These are phyloP conservation scores for Ascochyta pisi DNA, from an alignment of 2,329 filamentous ascomycete species.

Conservation along the genomic window DNA sequence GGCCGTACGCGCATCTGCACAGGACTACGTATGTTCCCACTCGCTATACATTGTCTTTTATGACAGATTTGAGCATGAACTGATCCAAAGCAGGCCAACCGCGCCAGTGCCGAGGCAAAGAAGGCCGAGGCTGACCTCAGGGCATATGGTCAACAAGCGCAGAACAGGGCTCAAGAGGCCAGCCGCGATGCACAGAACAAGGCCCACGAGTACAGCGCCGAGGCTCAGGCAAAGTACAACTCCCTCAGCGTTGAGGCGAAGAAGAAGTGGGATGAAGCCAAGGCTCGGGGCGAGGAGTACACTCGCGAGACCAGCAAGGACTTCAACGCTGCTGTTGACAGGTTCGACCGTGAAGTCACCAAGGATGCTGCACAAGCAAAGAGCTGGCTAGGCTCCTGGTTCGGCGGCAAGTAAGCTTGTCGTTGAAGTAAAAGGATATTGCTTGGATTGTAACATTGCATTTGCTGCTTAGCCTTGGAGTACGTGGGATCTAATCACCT, in stretches of 20 bases:
- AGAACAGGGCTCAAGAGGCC: slow-evolving; percentile 64
- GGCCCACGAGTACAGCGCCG: slow-evolving; percentile 22
- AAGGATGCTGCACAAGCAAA: slow-evolving; percentile 81
- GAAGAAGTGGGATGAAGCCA: slow-evolving; percentile 65
- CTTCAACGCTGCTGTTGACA: slow-evolving; percentile 67
- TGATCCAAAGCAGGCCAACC: slow-evolving; percentile 44
- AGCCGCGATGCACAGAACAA: slow-evolving; percentile 15
- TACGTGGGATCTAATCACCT: slow-evolving; percentile 25
- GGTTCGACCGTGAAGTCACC: slow-evolving; percentile 83
- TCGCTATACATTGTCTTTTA: background rate
- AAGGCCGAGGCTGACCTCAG: slow-evolving; percentile 66
- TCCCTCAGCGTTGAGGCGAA: slow-evolving; percentile 63
- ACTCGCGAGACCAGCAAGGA: slow-evolving; percentile 54
- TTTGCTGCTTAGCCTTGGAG: slow-evolving; percentile 34
- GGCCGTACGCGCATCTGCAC: slow-evolving; percentile 56
- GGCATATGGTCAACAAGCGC: slow-evolving; percentile 61
- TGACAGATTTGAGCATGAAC: slow-evolving; percentile 1
- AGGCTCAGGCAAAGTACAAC: slow-evolving; percentile 64
- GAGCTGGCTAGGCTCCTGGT: slow-evolving; percentile 84
- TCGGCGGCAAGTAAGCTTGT: slow-evolving; percentile 62
- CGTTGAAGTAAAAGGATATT: background rate
- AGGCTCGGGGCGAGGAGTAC: slow-evolving; percentile 61
- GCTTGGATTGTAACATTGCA: slow-evolving; percentile 24
- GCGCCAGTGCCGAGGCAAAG: slow-evolving; percentile 58
- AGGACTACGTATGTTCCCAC: slow-evolving; percentile 37